Percentiles rank a stretch among this genome's conserved stretches.
phyloP scores from a whole-genome alignment of 495 filamentous ascomycete species.

The Lindgomyces ingoldianus region DNA sequence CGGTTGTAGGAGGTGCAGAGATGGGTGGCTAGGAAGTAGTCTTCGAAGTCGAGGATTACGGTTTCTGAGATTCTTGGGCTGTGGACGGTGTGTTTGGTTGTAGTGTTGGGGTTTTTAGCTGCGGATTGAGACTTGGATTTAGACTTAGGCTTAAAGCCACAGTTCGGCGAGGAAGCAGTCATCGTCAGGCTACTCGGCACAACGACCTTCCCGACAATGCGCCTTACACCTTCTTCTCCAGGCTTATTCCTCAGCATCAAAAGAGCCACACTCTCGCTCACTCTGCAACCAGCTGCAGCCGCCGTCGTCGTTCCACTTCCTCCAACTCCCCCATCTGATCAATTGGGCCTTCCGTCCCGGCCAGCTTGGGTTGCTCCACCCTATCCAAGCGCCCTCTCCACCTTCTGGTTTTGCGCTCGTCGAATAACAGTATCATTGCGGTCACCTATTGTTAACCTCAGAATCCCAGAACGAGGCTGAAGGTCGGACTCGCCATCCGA shows the following conservation, averaged over 20 bases:
- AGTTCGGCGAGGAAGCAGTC: too few species aligned
- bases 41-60: constrained; percentile 25
- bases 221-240: not conserved
- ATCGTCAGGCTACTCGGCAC: constrained; percentile 20
- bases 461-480: too few species aligned
- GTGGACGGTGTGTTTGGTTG: not conserved
- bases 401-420: too few species aligned
- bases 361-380: too few species aligned
- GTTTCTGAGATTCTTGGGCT: not conserved
- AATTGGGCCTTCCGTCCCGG: too few species aligned
- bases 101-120: not conserved
- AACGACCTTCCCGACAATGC: not conserved
- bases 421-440: too few species aligned
- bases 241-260: not conserved
- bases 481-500: too few species aligned
- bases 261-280: not conserved
- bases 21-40: constrained; percentile 9
- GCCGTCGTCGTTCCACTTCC: not conserved
- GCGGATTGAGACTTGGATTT: not conserved
- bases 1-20: not conserved
- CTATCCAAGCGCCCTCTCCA: too few species aligned
- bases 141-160: not conserved
- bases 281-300: too few species aligned
- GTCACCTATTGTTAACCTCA: too few species aligned
- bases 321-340: not conserved